Evolutionary conservation across 2,329 filamentous ascomycete species (phyloP).

Genomic region (Apiospora sp.): DNA sequence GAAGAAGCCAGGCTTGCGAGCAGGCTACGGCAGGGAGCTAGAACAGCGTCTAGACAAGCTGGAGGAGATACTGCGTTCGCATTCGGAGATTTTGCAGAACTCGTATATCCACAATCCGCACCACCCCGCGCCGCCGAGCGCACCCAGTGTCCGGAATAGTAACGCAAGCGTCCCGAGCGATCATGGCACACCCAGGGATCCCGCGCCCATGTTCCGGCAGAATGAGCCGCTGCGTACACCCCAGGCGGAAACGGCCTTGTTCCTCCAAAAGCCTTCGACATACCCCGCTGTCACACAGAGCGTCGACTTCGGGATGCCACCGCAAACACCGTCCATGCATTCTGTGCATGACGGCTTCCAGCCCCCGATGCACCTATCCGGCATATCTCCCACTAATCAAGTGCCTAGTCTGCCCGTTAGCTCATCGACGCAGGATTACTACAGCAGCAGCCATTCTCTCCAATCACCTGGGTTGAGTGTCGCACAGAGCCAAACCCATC

Average conservation of each 20-base stretch:
- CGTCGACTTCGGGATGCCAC: constrained; percentile 59
- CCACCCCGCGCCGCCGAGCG: constrained; percentile 30
- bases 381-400: constrained; percentile 49
- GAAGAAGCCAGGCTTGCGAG: constrained; percentile 71
- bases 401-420: constrained; percentile 47
- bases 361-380: constrained; percentile 51
- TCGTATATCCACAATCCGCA: constrained; percentile 54
- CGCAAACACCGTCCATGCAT: constrained; percentile 51
- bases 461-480: constrained; percentile 67
- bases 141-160: constrained; percentile 55
- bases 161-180: constrained; percentile 62
- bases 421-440: constrained; percentile 58
- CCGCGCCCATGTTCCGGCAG: constrained; percentile 55
- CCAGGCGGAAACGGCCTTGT: constrained; percentile 66
- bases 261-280: constrained; percentile 65
- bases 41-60: constrained; percentile 76
- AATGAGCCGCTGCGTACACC: constrained; percentile 59
- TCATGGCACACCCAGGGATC: constrained; percentile 62
- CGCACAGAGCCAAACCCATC: constrained; percentile 54
- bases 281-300: constrained; percentile 56
- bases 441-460: constrained; percentile 53
- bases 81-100: constrained; percentile 71
- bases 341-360: constrained; percentile 58
- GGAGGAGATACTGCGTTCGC: constrained; percentile 70
- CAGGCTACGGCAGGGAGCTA: constrained; percentile 75